A percentile compares a stretch with the other conserved stretches of the same genome.
Conservation (phyloP, 441 rosid species). For the Adansonia madagascariensis region DNA sequence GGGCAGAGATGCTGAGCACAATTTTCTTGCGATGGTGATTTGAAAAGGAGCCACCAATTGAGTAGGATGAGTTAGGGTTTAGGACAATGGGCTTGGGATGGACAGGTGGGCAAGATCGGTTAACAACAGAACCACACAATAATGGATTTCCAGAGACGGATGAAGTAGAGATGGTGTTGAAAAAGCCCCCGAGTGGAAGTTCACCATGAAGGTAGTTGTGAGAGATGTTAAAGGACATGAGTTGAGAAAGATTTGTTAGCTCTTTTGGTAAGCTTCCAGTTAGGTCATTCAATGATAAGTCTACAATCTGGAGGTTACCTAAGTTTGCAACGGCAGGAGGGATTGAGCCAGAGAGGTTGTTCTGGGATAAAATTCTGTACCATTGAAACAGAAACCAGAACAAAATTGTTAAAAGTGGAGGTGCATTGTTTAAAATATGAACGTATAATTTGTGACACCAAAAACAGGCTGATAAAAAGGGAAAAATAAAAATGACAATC, state of each 20-base stretch:
- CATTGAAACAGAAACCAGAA: conserved; percentile 24
- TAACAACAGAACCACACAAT: conserved; percentile 82
- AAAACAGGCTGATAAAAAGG: too few relatives aligned
- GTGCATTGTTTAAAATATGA: too few relatives aligned
- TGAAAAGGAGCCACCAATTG: conserved; percentile 50
- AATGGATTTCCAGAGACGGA: conserved; percentile 77
- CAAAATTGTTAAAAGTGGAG: conserved; percentile 12
- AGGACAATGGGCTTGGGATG: conserved; percentile 97
- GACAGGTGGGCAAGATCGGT: conserved; percentile 80
- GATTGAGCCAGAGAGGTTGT: conserved; percentile 70
- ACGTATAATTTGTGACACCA: neutral
- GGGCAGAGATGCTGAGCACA: conserved; percentile 83
- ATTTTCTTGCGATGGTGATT: conserved; percentile 59
- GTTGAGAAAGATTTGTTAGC: conserved; percentile 72
- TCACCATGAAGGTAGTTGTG: conserved; percentile 80
- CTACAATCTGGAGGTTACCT: conserved; percentile 61
- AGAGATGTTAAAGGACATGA: conserved; percentile 73
- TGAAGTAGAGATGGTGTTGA: conserved; percentile 79
- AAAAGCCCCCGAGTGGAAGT: conserved; percentile 91
- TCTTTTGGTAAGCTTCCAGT: conserved; percentile 82
- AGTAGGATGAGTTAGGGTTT: conserved; percentile 84
- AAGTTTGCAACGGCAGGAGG: conserved; percentile 75
- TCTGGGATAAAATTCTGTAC: conserved; percentile 68
- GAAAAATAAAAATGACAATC: too few relatives aligned
- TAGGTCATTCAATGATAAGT: conserved; percentile 72